These are phyloP conservation scores for Quercus phellos DNA, from an alignment of 331 rosid genomes.

Conservation along the genomic window DNA sequence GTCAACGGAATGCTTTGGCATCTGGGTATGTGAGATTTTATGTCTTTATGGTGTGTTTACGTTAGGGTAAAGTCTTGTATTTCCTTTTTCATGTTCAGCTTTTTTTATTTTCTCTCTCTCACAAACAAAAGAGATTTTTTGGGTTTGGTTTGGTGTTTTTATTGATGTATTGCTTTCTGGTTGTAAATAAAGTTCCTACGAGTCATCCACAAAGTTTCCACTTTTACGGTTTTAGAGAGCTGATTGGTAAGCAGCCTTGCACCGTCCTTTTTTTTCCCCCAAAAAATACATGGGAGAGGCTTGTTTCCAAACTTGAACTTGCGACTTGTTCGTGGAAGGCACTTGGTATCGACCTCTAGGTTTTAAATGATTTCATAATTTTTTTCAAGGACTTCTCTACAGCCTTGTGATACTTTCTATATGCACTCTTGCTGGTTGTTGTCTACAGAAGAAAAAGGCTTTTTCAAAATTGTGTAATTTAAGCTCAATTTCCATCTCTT, in stretches of 20 bases:
- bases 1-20: conserved; percentile 16
- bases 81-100: background rate
- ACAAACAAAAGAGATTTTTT: background rate
- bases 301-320: too few species aligned
- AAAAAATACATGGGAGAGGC: too few species aligned
- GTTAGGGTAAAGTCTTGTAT: background rate
- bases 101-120: background rate
- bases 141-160: background rate
- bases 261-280: too few species aligned
- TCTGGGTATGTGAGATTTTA: background rate
- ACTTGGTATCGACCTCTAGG: background rate
- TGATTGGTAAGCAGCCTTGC: too few species aligned
- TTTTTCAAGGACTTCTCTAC: background rate
- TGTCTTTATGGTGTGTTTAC: background rate
- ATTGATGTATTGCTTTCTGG: background rate
- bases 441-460: background rate
- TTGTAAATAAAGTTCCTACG: background rate
- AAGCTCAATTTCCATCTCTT: too few species aligned
- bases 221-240: too few species aligned
- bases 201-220: too few species aligned
- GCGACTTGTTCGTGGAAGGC: too few species aligned
- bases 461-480: background rate
- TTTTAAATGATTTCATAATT: background rate
- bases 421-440: background rate
- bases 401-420: too few species aligned